A percentile compares a stretch with the other conserved stretches of the same genome.
Conservation (phyloP, 2,329 filamentous ascomycete genomes). For the Lasiodiplodia gonubiensis region DNA sequence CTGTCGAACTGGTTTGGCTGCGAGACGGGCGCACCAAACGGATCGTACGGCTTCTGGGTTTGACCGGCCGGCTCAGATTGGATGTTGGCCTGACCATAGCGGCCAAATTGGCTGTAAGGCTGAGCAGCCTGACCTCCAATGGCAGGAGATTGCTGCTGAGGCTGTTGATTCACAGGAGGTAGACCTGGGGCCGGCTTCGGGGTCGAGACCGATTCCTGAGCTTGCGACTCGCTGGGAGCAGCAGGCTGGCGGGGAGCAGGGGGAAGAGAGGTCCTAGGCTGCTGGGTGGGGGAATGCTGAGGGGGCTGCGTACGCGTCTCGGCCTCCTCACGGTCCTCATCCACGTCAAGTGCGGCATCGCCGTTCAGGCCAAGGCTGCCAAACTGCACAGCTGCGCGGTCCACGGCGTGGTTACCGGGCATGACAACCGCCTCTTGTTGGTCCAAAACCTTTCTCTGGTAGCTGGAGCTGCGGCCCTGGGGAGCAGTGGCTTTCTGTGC, state of each 20-base stretch:
- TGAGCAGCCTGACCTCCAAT: constrained; percentile 57
- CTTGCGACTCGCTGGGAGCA: constrained; percentile 47
- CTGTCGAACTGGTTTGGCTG: constrained; percentile 54
- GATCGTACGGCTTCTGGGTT: constrained; percentile 82
- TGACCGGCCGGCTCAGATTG: constrained; percentile 66
- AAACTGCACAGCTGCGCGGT: constrained; percentile 92
- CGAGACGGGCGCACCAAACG: constrained; percentile 76
- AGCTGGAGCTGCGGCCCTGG: constrained; percentile 73
- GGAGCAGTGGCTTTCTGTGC: constrained; percentile 77
- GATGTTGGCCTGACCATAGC: constrained; percentile 67
- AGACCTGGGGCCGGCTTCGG: constrained; percentile 67
- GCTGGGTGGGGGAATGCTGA: constrained; percentile 85
- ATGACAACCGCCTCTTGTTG: constrained; percentile 98
- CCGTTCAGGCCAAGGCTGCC: constrained; percentile 91
- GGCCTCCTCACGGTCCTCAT: constrained; percentile 91
- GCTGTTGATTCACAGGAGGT: constrained; percentile 62
- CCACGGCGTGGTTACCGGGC: constrained; percentile 94
- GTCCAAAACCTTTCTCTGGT: constrained; percentile 85
- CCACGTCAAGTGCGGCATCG: constrained; percentile 70
- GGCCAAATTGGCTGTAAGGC: constrained; percentile 68
- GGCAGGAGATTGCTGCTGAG: constrained; percentile 47
- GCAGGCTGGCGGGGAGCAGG: constrained; percentile 63
- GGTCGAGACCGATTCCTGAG: constrained; percentile 52
- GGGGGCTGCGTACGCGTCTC: constrained; percentile 94
- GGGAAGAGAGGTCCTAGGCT: constrained; percentile 85